Base-by-base conservation (phyloP, 768 basidiomycete species). In the Boletus tomentosulus region DNA sequence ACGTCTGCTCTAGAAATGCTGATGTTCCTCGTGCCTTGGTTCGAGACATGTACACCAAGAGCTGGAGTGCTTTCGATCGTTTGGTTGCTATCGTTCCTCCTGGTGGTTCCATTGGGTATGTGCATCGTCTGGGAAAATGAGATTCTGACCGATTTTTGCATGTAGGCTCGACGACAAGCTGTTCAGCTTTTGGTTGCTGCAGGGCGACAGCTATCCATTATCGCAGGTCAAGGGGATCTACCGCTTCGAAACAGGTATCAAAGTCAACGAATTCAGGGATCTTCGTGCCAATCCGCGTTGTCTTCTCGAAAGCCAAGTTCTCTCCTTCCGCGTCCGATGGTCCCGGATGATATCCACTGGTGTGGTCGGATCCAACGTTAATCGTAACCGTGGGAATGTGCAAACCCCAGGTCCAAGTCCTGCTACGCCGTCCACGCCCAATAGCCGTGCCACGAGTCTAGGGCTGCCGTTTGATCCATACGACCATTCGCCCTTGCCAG, bases 151-250 rank as follows among this genome's bases (percentile, higher is more conserved):
- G 19, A n/a, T 28, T 37, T 41, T 12, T 22, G 43, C 28, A 9
- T n/a, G n/a, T 57, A 91, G 89, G n/a, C 82, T 93, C 48, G 92
- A 93, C 62, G 90, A 93, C 74, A 94, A 94, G 65, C 80, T 93
- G 2, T 93, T 93, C 71, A 86, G 86, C 54, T 93, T 92, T 76
- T 93, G 89, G 87, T 78, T 89, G 56, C 76, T 92, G 15, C 90
- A 92, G 68, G 82, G 81, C 24, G 91, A 92, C 60, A 79, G 79
- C 47, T 85, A 79, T 65, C 89, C 90, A 1, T 78, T 84, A 49
- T 82, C 87, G 0, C 86, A 87, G 42, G 86, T 89, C 54, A 90
- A 92, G 64, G 91, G 91, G 10, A 89, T 91, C 55, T 90, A 81
- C 71, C 85, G 91, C 19, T 92, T 93, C 69, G 91, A 93, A 68